Evolutionary conservation across 129 eudicot genomes (phyloP), one percentile per base, ranked within the genome.

Genomic region (Lactuca sativa): DNA sequence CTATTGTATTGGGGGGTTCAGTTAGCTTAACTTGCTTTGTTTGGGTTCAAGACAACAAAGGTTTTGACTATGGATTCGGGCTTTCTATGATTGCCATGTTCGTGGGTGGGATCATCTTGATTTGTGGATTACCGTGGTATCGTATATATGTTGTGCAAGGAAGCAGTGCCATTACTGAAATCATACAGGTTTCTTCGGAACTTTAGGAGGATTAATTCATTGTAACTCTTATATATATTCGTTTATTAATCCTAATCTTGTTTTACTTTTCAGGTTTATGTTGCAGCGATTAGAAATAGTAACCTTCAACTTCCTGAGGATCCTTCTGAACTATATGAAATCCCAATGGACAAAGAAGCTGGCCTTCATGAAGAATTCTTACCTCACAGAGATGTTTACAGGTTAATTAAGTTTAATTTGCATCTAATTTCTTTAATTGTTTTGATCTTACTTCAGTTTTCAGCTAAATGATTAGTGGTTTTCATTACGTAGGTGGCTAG

Each of bases 241-340:
- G 49, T 43, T 9, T 3, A 43, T 36, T 43, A 43, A 0, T 6
- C 7, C 53, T n/a, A 44, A 64, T 0, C 57, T 44, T 59, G 64
- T 32, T 68, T 15, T 48, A 36, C 43, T 13, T 7, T 61, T 47
- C 52, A 89, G 96, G 96, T 86, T 47, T 89, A 70, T 47, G 83
- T 89, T 9, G 96, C 83, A 74, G 92, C 96, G 8, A 40, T 86
- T 44, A 79, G 88, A 30, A 89, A 89, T 34, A 81, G 88, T 84
- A 79, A 86, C 4, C 90, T 89, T 69, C 64, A 65, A 43, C 82
- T 86, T 16, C 96, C 90, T 13, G 79, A 81, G 37, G 77, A 89
- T 53, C 52, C 84, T 56, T 38, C 60, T 2, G 80, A 82, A 65
- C 81, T 89, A 36, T 64, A 89, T 38, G 92, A 89, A 73, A 77